Conservation (phyloP, 257 asterid genomes). For the Solanum dulcamara region DNA sequence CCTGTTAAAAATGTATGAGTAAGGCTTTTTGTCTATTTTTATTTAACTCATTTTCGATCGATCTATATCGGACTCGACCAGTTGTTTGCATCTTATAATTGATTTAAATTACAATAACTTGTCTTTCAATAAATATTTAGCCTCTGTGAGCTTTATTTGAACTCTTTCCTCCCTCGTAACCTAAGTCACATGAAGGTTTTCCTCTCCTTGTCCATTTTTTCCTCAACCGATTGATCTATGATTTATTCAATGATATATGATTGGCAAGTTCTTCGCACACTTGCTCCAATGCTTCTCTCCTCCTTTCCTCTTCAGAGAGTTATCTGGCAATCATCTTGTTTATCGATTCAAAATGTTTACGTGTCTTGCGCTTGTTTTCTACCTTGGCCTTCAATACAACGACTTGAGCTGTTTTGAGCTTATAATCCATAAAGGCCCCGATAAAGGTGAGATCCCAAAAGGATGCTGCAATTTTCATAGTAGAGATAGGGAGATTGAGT, state of each 20-base stretch:
- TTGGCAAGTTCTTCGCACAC: constrained; percentile 40
- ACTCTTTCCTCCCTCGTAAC: constrained; percentile 73
- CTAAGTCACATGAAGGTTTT: constrained; percentile 59
- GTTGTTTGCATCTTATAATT: background rate
- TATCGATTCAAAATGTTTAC: no score
- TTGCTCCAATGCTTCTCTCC: constrained; percentile 39
- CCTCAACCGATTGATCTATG: constrained; percentile 28
- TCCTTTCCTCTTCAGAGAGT: constrained; percentile 37
- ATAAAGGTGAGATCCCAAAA: constrained; percentile 65
- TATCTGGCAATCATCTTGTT: constrained; percentile 33
- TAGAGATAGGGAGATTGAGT: constrained; percentile 56
- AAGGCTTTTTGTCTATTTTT: no score
- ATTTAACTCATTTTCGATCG: no score
- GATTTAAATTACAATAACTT: constrained; percentile 31
- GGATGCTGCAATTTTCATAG: constrained; percentile 57
- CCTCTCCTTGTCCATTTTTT: constrained; percentile 59
- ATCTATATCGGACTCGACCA: no score
- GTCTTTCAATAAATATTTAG: constrained; percentile 46
- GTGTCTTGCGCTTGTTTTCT: no score
- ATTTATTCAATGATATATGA: constrained; percentile 22
- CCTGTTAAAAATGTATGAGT: no score
- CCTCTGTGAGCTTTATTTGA: constrained; percentile 71
- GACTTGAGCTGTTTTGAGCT: no score
- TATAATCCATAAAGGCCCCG: constrained; percentile 52
- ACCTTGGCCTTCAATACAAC: no score